A percentile compares a stretch with the other conserved stretches of the same genome.
Evolutionary conservation across 73 alveolate genomes (phyloP).

Genomic region (Tetrahymena borealis): DNA sequence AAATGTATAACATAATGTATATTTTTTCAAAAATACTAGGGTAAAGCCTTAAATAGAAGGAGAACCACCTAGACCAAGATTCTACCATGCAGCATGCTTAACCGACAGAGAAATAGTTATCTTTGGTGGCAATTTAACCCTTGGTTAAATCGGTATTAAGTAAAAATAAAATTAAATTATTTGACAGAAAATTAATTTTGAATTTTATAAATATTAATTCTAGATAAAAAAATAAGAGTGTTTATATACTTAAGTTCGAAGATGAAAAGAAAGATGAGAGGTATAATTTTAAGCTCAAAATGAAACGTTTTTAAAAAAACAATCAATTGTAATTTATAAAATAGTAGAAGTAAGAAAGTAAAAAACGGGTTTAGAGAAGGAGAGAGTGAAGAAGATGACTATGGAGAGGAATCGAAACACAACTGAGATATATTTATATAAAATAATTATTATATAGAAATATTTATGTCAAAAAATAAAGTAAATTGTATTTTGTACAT

Average conservation of each 20-base stretch:
- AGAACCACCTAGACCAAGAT: constrained; percentile 37
- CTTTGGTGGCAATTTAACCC: not conserved
- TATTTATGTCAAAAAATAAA: not conserved
- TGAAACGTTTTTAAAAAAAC: no score
- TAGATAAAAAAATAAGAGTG: not conserved
- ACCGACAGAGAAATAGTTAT: not conserved
- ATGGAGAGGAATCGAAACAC: not conserved
- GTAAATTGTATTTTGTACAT: not conserved
- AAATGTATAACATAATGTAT: not conserved
- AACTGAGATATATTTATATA: not conserved
- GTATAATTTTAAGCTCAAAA: no score
- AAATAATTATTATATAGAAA: not conserved
- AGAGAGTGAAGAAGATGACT: not conserved
- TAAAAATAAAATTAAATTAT: not conserved
- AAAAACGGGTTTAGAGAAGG: not conserved
- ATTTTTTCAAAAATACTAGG: not conserved
- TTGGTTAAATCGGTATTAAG: not conserved
- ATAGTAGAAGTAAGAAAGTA: not conserved
- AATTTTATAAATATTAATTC: not conserved
- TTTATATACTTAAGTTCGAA: not conserved
- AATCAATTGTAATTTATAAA: no score
- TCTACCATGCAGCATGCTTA: constrained; percentile 23
- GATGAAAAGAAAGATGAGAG: not conserved
- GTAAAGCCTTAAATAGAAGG: constrained; percentile 33
- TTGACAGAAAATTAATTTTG: no score